Percentiles rank a stretch among this genome's conserved stretches.
phyloP scores from a whole-genome alignment of 2,329 filamentous ascomycete genomes.

The Cladosporium sp. region DNA sequence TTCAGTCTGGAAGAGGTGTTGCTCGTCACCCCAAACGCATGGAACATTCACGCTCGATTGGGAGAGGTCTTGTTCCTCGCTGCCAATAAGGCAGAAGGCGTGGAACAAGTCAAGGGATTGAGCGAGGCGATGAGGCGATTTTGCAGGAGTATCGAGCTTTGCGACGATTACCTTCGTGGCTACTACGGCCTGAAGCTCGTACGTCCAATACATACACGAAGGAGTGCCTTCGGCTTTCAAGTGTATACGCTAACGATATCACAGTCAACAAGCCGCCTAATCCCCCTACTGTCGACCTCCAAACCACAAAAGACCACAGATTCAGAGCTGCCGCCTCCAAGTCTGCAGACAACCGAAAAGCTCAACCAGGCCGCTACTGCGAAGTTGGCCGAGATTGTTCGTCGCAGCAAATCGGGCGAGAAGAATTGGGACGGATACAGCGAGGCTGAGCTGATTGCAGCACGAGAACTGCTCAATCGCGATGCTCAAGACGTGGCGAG shows the following conservation, averaged over 20 bases:
- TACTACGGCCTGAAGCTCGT: slow-evolving; percentile 82
- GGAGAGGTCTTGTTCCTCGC: slow-evolving; percentile 80
- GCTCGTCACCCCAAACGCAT: slow-evolving; percentile 81
- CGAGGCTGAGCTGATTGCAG: slow-evolving; percentile 66
- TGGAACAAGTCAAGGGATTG: slow-evolving; percentile 48
- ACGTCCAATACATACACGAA: slow-evolving; percentile 43
- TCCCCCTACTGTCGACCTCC: slow-evolving; percentile 20
- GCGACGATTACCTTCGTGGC: slow-evolving; percentile 84
- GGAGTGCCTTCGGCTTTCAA: not conserved
- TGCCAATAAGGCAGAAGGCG: slow-evolving; percentile 32
- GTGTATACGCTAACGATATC: slow-evolving; percentile 7
- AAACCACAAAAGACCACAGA: slow-evolving; percentile 29
- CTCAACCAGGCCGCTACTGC: slow-evolving; percentile 68
- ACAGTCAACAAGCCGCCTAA: slow-evolving; percentile 22
- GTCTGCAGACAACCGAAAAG: slow-evolving; percentile 57
- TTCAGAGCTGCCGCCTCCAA: slow-evolving; percentile 46
- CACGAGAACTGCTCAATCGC: slow-evolving; percentile 60
- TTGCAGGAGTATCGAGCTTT: slow-evolving; percentile 86
- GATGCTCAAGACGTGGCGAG: slow-evolving; percentile 38
- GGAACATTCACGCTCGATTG: slow-evolving; percentile 89
- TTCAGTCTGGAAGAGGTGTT: slow-evolving; percentile 89
- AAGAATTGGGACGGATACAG: slow-evolving; percentile 70
- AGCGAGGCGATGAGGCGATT: slow-evolving; percentile 78
- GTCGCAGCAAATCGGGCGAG: slow-evolving; percentile 57
- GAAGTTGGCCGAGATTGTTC: slow-evolving; percentile 73